These are phyloP conservation scores for Adansonia digitata DNA, from an alignment of 345 rosid genomes.

Conservation along the genomic window DNA sequence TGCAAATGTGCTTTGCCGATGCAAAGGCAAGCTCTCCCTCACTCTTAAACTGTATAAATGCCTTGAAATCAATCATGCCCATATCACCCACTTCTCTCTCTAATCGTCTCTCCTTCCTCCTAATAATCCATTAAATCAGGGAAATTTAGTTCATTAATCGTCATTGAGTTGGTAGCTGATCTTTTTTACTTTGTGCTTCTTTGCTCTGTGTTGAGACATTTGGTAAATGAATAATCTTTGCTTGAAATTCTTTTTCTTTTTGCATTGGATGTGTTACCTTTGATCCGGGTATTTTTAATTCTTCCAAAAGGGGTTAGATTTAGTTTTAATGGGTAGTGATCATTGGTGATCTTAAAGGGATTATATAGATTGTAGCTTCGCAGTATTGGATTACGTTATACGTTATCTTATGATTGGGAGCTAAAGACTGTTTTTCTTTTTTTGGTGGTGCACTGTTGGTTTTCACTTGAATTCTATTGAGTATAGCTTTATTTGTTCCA, in stretches of 20 bases:
- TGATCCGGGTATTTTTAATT: not conserved
- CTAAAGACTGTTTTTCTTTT: not conserved
- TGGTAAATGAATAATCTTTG: not conserved
- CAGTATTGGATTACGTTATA: not conserved
- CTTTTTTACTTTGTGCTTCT: not conserved
- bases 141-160: not conserved
- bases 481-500: not conserved
- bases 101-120: not conserved
- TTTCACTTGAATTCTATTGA: not conserved
- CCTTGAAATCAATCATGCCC: not conserved
- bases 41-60: conserved; percentile 5
- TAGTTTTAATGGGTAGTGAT: not conserved
- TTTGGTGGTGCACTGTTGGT: not conserved
- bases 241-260: not conserved
- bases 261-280: not conserved
- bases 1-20: not conserved
- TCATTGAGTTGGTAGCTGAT: not conserved
- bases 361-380: not conserved
- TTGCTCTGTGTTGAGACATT: not conserved
- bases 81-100: not conserved
- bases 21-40: not conserved
- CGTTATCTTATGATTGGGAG: not conserved
- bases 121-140: conserved; percentile 3
- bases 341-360: not conserved
- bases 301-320: conserved; percentile 3